Evolutionary conservation across 352 stramenopile species (phyloP), one percentile per base, ranked within the genome.

Genomic region (Phytopythium helicoides): DNA sequence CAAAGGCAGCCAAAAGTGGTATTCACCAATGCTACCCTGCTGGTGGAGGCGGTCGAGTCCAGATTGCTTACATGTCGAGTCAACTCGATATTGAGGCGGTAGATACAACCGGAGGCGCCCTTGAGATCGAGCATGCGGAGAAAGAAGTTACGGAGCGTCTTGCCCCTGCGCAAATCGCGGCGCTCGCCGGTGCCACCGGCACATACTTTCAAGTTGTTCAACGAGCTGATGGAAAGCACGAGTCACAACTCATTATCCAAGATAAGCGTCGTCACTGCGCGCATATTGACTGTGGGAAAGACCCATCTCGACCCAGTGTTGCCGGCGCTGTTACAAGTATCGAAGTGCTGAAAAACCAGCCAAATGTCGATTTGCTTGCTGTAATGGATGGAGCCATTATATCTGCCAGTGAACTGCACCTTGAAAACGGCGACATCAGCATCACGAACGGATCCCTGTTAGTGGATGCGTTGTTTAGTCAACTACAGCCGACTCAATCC

Each of bases 1-100:
- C 68, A 1, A 36, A 45, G 16, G 59, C 63, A 9, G 47, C 37
- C 16, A 73, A 68, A 1, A 51, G 54, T 39, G 60, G 63, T 3
- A 49, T 74, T 14, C 62, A 38, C 8, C 64, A 73, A 21, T 90
- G 80, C 19, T 86, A 68, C 16, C 75, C 80, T 14, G 80, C 72
- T 28, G 80, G 80, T 47, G 80, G 80, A 8, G 80, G 80, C 21
- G 80, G 80, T 2, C 74, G 80, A 53, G 65, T 90, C 15, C 79
- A 86, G 60, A 81, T 90, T 26, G 66, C 70, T 18, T 90, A 76
- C 56, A 72, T 76, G 40, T 90, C 80, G 18, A 88, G 80, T 26
- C 75, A 87, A 47, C 56, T 90, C 0, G 57, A 81, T n/a, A 68
- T 73, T 12, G 51, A 68, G 47, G 62, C 68, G 1, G 70, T 90